Evolutionary conservation across 768 basidiomycete species (phyloP).

Genomic region (Piloderma croceum): DNA sequence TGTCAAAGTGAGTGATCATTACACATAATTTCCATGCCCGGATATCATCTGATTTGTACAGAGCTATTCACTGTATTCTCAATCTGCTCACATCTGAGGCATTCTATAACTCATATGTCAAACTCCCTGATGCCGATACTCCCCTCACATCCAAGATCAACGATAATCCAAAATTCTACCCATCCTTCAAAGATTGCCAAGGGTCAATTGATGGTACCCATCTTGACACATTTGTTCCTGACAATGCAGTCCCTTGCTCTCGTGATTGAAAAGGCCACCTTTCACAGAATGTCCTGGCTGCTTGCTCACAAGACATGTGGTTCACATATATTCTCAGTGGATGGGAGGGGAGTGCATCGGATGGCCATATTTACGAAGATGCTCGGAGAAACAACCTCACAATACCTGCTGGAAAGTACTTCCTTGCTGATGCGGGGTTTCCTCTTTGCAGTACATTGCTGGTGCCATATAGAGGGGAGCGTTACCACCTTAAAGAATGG

Average conservation of each 20-base stretch:
- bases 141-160: conserved; percentile 12
- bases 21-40: background rate
- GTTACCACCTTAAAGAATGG: conserved; percentile 33
- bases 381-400: conserved; percentile 15
- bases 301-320: conserved; percentile 15
- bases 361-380: conserved; percentile 20
- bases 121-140: conserved; percentile 9
- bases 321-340: conserved; percentile 26
- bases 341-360: conserved; percentile 31
- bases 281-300: conserved; percentile 22
- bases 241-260: background rate
- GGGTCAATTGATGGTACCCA: conserved; percentile 13
- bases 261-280: conserved; percentile 15
- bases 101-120: conserved; percentile 18
- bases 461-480: conserved; percentile 23
- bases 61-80: conserved; percentile 17
- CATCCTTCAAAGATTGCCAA: conserved; percentile 16
- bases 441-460: conserved; percentile 19
- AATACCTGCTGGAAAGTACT: conserved; percentile 21
- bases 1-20: conserved; percentile 25
- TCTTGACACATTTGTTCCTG: background rate
- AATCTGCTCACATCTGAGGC: conserved; percentile 18
- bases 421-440: conserved; percentile 31
- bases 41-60: conserved; percentile 5
- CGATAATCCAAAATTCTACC: conserved; percentile 14